Percentiles rank a stretch among this genome's conserved stretches.
Conservation (phyloP, 2,329 filamentous ascomycete genomes). For the Pyrenophora tritici-repentis region DNA sequence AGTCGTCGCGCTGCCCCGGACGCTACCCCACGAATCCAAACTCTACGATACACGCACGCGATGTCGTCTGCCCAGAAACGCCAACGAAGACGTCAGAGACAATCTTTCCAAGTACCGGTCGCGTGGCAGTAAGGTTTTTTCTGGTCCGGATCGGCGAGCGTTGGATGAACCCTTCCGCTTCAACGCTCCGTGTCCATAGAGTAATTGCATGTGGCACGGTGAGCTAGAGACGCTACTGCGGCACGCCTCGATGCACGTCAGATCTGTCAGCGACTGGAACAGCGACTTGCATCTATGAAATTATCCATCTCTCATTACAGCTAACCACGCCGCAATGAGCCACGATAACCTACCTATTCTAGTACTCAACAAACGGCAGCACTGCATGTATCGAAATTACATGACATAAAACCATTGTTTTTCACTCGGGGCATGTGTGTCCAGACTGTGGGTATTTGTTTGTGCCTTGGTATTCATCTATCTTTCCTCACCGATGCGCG, state of each 20-base stretch:
- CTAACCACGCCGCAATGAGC: conserved; percentile 20
- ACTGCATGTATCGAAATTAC: background rate
- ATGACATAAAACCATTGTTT: background rate
- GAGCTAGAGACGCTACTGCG: conserved; percentile 15
- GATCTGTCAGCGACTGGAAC: conserved; percentile 8
- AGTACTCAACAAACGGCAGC: conserved; percentile 7
- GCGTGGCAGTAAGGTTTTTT: conserved; percentile 14
- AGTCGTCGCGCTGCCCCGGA: background rate
- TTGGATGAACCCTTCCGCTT: conserved; percentile 1
- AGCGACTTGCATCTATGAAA: conserved; percentile 3
- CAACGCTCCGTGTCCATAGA: background rate
- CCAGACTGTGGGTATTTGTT: background rate
- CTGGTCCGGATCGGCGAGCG: conserved; percentile 2
- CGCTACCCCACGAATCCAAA: conserved; percentile 1
- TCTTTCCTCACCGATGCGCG: background rate
- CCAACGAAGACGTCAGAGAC: conserved; percentile 11
- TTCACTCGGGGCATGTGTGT: background rate
- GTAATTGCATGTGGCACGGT: conserved; percentile 17
- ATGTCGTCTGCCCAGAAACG: conserved; percentile 7
- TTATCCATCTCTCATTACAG: background rate
- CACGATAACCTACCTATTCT: conserved; percentile 4
- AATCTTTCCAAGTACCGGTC: conserved; percentile 20
- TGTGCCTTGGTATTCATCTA: conserved; percentile 1
- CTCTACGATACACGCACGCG: conserved; percentile 5
- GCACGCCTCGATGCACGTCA: conserved; percentile 8